phyloP scores from a whole-genome alignment of 345 rosid genomes.

The Adansonia digitata region DNA sequence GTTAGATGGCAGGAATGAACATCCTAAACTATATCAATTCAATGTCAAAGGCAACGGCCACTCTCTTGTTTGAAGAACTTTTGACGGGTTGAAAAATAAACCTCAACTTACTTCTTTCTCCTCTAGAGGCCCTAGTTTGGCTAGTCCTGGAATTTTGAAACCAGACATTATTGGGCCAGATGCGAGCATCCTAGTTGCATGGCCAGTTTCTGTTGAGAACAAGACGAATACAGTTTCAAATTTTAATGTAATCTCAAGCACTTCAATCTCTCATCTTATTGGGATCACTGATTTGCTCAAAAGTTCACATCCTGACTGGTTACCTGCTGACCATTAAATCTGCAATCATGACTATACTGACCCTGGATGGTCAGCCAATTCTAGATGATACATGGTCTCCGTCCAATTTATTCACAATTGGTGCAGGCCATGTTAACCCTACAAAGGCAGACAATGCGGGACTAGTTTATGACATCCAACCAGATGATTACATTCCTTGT shows the following conservation, averaged over 20 bases:
- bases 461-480: constrained; percentile 48
- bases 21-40: constrained; percentile 35
- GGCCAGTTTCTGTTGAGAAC: constrained; percentile 26
- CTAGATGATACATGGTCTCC: constrained; percentile 47
- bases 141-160: constrained; percentile 40
- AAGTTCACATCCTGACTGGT: constrained; percentile 40
- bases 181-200: constrained; percentile 31
- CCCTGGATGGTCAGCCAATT: constrained; percentile 26
- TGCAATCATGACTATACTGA: constrained; percentile 44
- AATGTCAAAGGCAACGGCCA: constrained; percentile 21
- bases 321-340: constrained; percentile 45
- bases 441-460: constrained; percentile 54
- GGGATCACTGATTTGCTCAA: constrained; percentile 45
- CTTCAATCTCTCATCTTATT: constrained; percentile 48
- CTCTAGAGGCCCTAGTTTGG: constrained; percentile 35
- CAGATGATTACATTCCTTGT: constrained; percentile 38
- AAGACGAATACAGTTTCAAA: constrained; percentile 12
- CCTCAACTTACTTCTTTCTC: constrained; percentile 37
- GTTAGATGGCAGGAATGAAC: constrained; percentile 21
- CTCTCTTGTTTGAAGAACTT: constrained; percentile 26
- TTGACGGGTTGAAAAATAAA: no score
- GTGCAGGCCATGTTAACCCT: constrained; percentile 62
- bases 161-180: constrained; percentile 47
- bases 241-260: constrained; percentile 39
- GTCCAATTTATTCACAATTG: constrained; percentile 50